phyloP scores from a whole-genome alignment of 768 basidiomycete genomes.

The Trametes meyenii region DNA sequence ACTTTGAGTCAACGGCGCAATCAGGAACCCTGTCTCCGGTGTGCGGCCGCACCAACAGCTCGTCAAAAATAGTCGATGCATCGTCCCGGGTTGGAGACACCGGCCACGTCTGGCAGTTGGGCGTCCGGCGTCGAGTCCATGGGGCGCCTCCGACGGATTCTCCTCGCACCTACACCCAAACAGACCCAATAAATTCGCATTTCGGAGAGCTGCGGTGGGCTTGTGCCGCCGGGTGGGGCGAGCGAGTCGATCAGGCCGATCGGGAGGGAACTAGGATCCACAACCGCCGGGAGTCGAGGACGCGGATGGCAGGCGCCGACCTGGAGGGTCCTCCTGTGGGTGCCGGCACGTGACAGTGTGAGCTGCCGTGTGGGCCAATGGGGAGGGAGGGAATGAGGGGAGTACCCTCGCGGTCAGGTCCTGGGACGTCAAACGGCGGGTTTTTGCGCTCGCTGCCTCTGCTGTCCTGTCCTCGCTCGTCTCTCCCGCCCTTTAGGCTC shows the following conservation, averaged over 20 bases:
- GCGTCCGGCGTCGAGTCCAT: too few species aligned
- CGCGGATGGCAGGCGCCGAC: slow-evolving; percentile 12
- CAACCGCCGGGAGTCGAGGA: not conserved
- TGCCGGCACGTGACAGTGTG: slow-evolving; percentile 5
- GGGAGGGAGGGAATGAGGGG: not conserved
- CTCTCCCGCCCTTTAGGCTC: not conserved
- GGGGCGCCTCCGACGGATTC: too few species aligned
- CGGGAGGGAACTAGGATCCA: not conserved
- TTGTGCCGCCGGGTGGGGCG: too few species aligned
- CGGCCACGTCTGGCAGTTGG: too few species aligned
- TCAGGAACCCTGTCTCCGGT: too few species aligned
- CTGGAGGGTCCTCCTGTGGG: slow-evolving; percentile 20
- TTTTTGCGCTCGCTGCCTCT: not conserved
- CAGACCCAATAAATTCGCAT: too few species aligned
- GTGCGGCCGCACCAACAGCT: too few species aligned
- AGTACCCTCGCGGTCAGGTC: slow-evolving; percentile 20
- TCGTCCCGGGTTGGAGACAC: too few species aligned
- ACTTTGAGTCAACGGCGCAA: too few species aligned
- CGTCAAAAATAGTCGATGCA: too few species aligned
- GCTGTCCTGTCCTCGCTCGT: not conserved
- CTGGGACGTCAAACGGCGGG: not conserved
- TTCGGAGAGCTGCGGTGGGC: too few species aligned
- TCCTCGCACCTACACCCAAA: too few species aligned
- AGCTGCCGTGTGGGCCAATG: slow-evolving; percentile 9
- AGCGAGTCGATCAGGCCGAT: not conserved